Evolutionary conservation across 2,329 filamentous ascomycete species (phyloP).

Genomic region (Colletotrichum horii): DNA sequence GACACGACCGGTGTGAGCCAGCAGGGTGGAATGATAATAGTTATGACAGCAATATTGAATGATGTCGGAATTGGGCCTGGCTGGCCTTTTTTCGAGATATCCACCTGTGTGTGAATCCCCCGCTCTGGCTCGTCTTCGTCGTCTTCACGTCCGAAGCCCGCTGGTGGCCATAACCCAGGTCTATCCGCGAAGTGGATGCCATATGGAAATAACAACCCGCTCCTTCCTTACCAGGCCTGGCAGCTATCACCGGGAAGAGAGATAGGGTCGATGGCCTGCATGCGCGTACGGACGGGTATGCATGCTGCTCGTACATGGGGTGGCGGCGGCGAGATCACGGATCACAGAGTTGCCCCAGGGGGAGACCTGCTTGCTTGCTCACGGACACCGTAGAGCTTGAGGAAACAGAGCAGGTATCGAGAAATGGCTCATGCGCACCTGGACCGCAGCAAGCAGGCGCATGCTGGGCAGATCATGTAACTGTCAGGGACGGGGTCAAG

Average conservation of each 20-base stretch:
- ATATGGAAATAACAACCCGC: not conserved
- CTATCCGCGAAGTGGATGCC: conserved; percentile 16
- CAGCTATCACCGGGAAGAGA: conserved; percentile 1
- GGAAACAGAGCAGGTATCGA: conserved; percentile 18
- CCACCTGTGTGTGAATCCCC: not conserved
- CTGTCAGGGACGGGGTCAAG: conserved; percentile 15
- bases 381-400: not conserved
- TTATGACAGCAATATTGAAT: conserved; percentile 10
- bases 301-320: conserved; percentile 20
- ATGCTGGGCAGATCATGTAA: conserved; percentile 20
- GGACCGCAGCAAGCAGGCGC: conserved; percentile 10
- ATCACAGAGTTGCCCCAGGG: conserved; percentile 14
- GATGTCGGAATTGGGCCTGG: not conserved
- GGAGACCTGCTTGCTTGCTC: not conserved
- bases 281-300: conserved; percentile 19
- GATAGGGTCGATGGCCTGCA: conserved; percentile 16
- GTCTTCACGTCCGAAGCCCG: not conserved
- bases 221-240: conserved; percentile 3
- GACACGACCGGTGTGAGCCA: conserved; percentile 15
- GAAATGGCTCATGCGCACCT: conserved; percentile 19
- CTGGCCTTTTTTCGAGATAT: not conserved
- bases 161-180: not conserved
- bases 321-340: conserved; percentile 21
- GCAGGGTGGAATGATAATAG: conserved; percentile 8
- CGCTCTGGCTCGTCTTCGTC: not conserved